These are phyloP conservation scores for Scedosporium aurantiacum DNA, from an alignment of 2,329 filamentous ascomycete species.

Conservation along the genomic window DNA sequence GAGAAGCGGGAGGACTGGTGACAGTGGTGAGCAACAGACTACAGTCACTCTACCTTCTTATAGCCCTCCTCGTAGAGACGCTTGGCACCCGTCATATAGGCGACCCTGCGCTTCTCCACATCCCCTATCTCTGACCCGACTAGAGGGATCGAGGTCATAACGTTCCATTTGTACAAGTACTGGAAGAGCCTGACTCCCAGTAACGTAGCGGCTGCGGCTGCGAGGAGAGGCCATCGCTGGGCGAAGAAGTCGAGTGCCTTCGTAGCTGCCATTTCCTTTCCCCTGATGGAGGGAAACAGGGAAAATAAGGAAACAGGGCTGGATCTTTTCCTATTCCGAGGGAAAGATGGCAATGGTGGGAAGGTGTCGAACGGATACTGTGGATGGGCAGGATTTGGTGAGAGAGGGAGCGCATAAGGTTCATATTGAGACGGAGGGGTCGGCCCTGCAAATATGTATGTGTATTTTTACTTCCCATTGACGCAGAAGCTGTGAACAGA, in stretches of 20 bases:
- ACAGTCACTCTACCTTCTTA: conserved; percentile 14
- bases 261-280: not conserved
- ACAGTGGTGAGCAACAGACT: not conserved
- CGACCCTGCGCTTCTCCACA: conserved; percentile 16
- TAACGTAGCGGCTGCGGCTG: not conserved
- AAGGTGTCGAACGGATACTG: too few species aligned
- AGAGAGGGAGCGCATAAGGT: too few species aligned
- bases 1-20: too few species aligned
- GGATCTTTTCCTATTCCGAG: not conserved
- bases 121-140: conserved; percentile 16
- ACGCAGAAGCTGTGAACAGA: too few species aligned
- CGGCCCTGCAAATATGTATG: too few species aligned
- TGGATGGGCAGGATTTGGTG: too few species aligned
- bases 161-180: not conserved
- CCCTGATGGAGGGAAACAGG: not conserved
- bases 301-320: too few species aligned
- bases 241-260: not conserved
- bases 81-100: conserved; percentile 14
- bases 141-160: conserved; percentile 13
- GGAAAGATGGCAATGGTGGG: not conserved
- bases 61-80: conserved; percentile 19
- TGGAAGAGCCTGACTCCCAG: not conserved
- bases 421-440: too few species aligned
- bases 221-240: conserved; percentile 5
- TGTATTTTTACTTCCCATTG: too few species aligned